Conservation (phyloP, 2,329 filamentous ascomycete species). For the Dothistroma septosporum region DNA sequence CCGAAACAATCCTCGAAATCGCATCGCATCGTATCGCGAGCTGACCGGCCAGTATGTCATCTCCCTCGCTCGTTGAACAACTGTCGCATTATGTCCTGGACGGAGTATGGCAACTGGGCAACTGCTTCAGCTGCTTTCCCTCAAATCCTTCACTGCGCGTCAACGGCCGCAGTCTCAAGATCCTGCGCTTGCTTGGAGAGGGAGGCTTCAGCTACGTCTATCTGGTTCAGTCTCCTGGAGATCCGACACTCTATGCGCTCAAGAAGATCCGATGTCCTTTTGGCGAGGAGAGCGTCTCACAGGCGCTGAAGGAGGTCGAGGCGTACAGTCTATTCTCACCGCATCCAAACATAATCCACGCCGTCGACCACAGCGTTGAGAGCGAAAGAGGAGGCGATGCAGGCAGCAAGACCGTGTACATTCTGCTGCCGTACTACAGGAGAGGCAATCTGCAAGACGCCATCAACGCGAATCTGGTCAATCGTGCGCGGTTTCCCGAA, state of each 20-base stretch:
- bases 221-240: constrained; percentile 85
- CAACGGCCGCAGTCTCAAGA: constrained; percentile 93
- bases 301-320: constrained; percentile 94
- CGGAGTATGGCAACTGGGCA: constrained; percentile 83
- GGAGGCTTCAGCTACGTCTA: constrained; percentile 99
- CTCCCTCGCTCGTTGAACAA: constrained; percentile 30
- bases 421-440: constrained; percentile 90
- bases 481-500: constrained; percentile 87
- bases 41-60: constrained; percentile 19
- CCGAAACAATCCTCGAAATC: too few relatives aligned
- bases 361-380: constrained; percentile 76
- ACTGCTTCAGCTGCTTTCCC: constrained; percentile 95
- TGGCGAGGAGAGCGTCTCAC: constrained; percentile 89
- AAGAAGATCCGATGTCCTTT: constrained; percentile 99
- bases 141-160: constrained; percentile 91
- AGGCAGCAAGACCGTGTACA: constrained; percentile 88
- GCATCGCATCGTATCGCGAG: background rate
- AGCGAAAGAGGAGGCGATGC: constrained; percentile 60
- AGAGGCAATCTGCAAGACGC: constrained; percentile 94
- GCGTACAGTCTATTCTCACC: constrained; percentile 87
- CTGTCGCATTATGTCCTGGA: constrained; percentile 67
- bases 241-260: constrained; percentile 80
- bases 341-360: constrained; percentile 79
- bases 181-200: constrained; percentile 89
- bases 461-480: constrained; percentile 97